phyloP scores from a whole-genome alignment of 208 protist genomes.

The Trypanosomatidae sp. region DNA sequence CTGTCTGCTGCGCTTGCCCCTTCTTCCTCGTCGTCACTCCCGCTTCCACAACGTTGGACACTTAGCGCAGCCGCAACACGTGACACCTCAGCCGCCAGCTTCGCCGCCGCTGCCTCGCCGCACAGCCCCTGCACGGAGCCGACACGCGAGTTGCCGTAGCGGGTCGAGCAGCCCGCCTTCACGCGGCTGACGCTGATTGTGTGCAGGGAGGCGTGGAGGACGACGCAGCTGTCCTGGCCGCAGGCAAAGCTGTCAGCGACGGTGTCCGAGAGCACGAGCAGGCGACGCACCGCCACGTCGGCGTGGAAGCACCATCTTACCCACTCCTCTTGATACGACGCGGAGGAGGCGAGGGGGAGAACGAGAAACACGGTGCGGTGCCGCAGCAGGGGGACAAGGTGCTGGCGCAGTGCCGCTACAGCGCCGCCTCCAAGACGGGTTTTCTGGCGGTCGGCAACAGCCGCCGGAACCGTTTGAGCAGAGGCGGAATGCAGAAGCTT shows the following conservation, averaged over 20 bases:
- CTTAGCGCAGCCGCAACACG: not conserved
- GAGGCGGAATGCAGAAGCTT: not conserved
- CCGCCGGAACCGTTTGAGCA: not conserved
- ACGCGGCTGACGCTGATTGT: constrained; percentile 19
- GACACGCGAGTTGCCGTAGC: constrained; percentile 17
- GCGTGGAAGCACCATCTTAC: constrained; percentile 29
- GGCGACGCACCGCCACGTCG: constrained; percentile 21
- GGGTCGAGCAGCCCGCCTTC: constrained; percentile 16
- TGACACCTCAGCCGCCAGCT: constrained; percentile 9
- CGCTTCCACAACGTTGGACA: no score
- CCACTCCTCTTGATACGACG: constrained; percentile 37
- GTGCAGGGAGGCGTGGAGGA: constrained; percentile 22
- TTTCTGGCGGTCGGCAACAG: not conserved
- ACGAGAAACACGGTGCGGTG: constrained; percentile 43
- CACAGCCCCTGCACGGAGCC: constrained; percentile 13
- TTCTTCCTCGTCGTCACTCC: not conserved
- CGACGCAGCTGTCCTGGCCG: constrained; percentile 28
- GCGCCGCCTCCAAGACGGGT: not conserved
- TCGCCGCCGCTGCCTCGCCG: not conserved
- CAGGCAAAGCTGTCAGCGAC: constrained; percentile 52
- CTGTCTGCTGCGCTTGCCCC: not conserved
- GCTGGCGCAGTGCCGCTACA: not conserved
- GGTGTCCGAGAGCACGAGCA: constrained; percentile 62
- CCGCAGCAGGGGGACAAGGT: constrained; percentile 32
- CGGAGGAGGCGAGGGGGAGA: constrained; percentile 26